Percentiles rank a stretch among this genome's conserved stretches.
Evolutionary conservation across 2,329 filamentous ascomycete species (phyloP).

Genomic region (Cladosporium austrohemisphaericum): DNA sequence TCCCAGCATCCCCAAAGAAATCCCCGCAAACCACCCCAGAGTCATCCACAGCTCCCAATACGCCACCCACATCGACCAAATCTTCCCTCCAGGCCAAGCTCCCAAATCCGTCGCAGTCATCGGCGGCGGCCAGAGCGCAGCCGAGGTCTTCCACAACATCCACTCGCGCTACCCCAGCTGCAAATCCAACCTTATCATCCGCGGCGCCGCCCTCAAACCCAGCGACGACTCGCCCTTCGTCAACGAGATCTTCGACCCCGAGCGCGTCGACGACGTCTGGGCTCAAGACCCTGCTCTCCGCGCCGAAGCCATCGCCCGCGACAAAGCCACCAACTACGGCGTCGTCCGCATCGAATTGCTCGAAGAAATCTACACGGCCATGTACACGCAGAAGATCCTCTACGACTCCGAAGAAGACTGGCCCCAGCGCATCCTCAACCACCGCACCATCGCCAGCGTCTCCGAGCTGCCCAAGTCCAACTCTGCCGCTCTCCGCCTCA

Average conservation of each 20-base stretch:
- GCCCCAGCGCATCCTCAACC: slow-evolving; percentile 75
- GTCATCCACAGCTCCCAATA: slow-evolving; percentile 90
- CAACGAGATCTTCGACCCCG: slow-evolving; percentile 94
- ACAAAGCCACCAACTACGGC: slow-evolving; percentile 87
- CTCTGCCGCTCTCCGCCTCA: slow-evolving; percentile 54
- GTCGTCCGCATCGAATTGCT: slow-evolving; percentile 89
- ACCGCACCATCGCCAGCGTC: slow-evolving; percentile 62
- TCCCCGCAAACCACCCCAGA: slow-evolving; percentile 66
- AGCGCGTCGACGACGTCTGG: slow-evolving; percentile 74
- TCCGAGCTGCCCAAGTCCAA: slow-evolving; percentile 24
- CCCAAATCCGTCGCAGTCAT: slow-evolving; percentile 77
- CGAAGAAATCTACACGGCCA: slow-evolving; percentile 78
- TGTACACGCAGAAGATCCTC: slow-evolving; percentile 79
- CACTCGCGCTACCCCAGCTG: slow-evolving; percentile 78
- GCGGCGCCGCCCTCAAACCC: slow-evolving; percentile 76
- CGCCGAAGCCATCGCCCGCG: slow-evolving; percentile 58
- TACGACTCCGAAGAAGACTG: slow-evolving; percentile 69
- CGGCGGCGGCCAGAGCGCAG: slow-evolving; percentile 86
- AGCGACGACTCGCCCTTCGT: slow-evolving; percentile 97
- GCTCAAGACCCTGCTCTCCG: slow-evolving; percentile 62
- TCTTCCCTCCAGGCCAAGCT: slow-evolving; percentile 54
- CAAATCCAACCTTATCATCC: slow-evolving; percentile 73
- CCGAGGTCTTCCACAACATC: slow-evolving; percentile 91
- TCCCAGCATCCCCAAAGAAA: slow-evolving; percentile 65
- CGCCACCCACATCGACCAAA: slow-evolving; percentile 58